Percentiles rank a stretch among this genome's conserved stretches.
Evolutionary conservation across 768 basidiomycete genomes (phyloP).

Genomic region (Pleurotus ostreatus): DNA sequence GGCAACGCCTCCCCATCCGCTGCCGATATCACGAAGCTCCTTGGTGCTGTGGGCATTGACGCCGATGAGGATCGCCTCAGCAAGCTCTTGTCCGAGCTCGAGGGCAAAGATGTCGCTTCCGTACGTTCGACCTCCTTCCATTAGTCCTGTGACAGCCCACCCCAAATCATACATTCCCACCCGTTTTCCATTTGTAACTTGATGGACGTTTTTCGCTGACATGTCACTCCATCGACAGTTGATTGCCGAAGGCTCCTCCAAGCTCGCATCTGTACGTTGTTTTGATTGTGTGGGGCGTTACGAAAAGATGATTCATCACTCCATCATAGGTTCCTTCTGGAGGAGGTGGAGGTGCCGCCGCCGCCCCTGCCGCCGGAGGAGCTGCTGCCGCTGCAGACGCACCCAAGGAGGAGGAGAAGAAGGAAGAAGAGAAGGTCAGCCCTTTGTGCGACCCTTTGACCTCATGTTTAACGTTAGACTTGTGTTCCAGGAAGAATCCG

Average conservation of each 20-base stretch:
- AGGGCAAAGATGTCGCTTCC: constrained; percentile 83
- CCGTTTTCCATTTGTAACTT: background rate
- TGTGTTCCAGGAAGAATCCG: constrained; percentile 73
- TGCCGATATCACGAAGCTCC: constrained; percentile 83
- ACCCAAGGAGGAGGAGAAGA: constrained; percentile 83
- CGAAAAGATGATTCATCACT: constrained; percentile 9
- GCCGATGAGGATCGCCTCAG: constrained; percentile 77
- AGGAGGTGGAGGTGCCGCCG: constrained; percentile 61
- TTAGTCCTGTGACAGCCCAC: background rate
- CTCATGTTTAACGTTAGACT: background rate
- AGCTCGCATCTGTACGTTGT: constrained; percentile 79
- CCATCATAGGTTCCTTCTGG: constrained; percentile 79
- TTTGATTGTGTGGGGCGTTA: no score
- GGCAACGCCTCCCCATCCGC: constrained; percentile 88
- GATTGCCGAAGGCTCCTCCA: constrained; percentile 88
- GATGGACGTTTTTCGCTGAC: background rate
- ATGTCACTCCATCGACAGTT: constrained; percentile 40
- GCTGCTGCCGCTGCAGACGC: constrained; percentile 58
- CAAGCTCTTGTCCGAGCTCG: constrained; percentile 84
- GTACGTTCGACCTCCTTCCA: constrained; percentile 35
- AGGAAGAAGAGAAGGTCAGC: constrained; percentile 84
- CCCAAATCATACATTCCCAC: background rate
- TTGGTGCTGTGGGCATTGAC: constrained; percentile 84
- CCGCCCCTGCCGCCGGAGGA: constrained; percentile 46
- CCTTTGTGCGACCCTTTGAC: background rate